Conservation (phyloP, 768 basidiomycete species). For the Amanita exitialis region DNA sequence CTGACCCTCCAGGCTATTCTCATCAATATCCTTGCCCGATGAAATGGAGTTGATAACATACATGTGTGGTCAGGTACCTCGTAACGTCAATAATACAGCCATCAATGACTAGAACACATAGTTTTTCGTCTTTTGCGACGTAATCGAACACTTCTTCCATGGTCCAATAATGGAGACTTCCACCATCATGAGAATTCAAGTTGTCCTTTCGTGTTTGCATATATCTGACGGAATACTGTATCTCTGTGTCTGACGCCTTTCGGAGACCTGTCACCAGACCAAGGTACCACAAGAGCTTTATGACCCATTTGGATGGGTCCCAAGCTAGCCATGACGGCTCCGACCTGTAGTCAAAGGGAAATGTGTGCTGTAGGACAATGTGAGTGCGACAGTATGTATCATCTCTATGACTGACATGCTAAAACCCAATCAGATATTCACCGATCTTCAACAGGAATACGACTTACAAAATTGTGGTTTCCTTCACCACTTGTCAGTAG, state of each 20-base stretch:
- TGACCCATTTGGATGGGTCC: conserved; percentile 81
- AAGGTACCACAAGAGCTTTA: conserved; percentile 37
- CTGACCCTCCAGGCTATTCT: conserved; percentile 52
- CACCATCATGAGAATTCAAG: conserved; percentile 12
- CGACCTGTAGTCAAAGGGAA: conserved; percentile 72
- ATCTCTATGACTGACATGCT: conserved; percentile 35
- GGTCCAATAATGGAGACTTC: conserved; percentile 34
- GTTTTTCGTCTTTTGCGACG: conserved; percentile 18
- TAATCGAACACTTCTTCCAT: conserved; percentile 22
- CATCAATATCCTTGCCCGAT: not conserved
- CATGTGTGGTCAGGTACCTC: conserved; percentile 55
- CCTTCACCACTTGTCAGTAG: conserved; percentile 69
- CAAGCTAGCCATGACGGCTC: conserved; percentile 52
- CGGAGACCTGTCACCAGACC: conserved; percentile 40
- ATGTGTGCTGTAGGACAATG: conserved; percentile 43
- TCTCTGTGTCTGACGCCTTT: conserved; percentile 36
- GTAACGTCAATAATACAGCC: conserved; percentile 56
- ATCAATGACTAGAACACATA: conserved; percentile 47
- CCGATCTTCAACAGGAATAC: not conserved
- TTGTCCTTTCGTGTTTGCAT: conserved; percentile 34
- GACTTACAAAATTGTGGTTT: conserved; percentile 64
- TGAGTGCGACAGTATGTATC: not conserved
- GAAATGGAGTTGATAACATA: conserved; percentile 24
- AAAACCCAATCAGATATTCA: not conserved
- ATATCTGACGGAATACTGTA: conserved; percentile 33